Evolutionary conservation across 345 rosid genomes (phyloP), one percentile per base, ranked within the genome.

Genomic region (Cochlearia excelsa): DNA sequence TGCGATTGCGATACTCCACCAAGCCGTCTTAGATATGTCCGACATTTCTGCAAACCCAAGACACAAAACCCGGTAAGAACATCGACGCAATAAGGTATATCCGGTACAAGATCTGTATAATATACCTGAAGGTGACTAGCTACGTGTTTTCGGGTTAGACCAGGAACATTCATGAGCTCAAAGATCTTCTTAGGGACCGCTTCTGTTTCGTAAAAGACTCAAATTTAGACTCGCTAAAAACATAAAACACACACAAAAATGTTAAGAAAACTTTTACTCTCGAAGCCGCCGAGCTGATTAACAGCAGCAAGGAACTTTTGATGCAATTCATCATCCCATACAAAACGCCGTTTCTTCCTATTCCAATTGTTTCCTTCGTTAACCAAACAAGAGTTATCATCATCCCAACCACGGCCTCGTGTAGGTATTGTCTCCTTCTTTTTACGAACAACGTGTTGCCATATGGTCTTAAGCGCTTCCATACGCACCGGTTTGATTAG

Each of bases 91-190:
- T 6, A 38, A 38, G 9, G 9, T 3, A 3, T 57, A 57, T 33
- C n/a, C 3, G 1, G 28, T 48, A 41, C 11, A 31, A 48, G 43
- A 33, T 67, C 45, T 61, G 0, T 16, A 37, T 37, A 6, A 37
- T 4, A 30, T 68, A 93, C 99, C 95, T 93, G 99, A 30, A 93
- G 92, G 76, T 93, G 99, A 71, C 93, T 85, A 2, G 96, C 93
- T 30, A 86, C 90, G 31, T 86, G 84, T 58, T 93, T 97, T 49
- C 97, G 69, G n/a, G 95, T 85, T 31, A 93, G 79, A 2, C 99
- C 95, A 5, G 90, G 88, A 51, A 93, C 99, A 57, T 79, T 81
- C 99, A 93, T 93, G 74, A 87, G 78, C 76, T 90, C 95, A 59
- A 90, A 81, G 68, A 93, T 90, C 78, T 75, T 87, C 79, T 89